Evolutionary conservation across 257 asterid genomes (phyloP).

Genomic region (Eucommia ulmoides): DNA sequence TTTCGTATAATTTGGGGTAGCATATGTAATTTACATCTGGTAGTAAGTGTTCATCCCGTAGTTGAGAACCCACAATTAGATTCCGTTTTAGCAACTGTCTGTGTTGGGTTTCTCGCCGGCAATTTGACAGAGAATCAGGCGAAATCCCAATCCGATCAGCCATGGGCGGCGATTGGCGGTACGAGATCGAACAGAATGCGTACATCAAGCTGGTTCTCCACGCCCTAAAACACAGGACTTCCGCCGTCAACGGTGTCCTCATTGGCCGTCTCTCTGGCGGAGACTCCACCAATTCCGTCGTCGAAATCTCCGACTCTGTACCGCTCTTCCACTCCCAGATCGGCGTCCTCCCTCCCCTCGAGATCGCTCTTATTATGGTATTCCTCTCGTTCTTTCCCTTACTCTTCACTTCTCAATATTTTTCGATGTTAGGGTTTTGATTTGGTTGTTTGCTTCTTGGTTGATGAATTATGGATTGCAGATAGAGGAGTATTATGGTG

Average conservation of each 20-base stretch:
- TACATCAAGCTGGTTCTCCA: neutral
- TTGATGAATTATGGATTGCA: constrained; percentile 21
- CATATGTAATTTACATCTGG: no score
- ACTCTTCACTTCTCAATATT: no score
- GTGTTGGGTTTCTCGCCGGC: neutral
- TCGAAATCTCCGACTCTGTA: constrained; percentile 78
- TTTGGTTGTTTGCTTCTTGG: constrained; percentile 4
- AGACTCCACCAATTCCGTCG: constrained; percentile 10
- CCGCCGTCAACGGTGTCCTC: neutral
- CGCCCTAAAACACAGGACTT: neutral
- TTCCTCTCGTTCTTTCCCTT: constrained; percentile 10
- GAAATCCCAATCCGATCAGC: neutral
- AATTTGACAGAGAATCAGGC: neutral
- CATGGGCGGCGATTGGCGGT: neutral
- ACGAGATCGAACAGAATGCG: neutral
- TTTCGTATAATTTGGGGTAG: no score
- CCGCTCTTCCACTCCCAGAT: constrained; percentile 95
- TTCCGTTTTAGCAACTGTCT: no score
- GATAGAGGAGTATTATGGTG: constrained; percentile 82
- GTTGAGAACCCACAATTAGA: no score
- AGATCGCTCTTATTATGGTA: constrained; percentile 85
- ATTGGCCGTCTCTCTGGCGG: constrained; percentile 6
- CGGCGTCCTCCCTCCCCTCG: constrained; percentile 85
- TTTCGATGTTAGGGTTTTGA: neutral
- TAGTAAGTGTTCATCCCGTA: no score